Evolutionary conservation across 106 monocot genomes (phyloP).

Genomic region (Acanthochlamys bracteata): DNA sequence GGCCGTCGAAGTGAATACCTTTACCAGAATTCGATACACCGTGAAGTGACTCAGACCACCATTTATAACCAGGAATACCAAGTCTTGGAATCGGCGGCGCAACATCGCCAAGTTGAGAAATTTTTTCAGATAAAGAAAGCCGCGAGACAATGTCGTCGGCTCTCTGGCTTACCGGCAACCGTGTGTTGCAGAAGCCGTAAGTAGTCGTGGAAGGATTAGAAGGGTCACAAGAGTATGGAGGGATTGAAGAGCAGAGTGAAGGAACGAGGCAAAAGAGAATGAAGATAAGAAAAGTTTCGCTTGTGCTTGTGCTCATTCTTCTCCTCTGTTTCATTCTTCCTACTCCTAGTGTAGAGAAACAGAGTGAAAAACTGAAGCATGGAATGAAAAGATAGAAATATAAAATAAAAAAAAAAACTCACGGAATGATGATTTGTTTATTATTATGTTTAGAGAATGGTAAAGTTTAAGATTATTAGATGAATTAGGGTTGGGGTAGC

Average conservation of each 20-base stretch:
- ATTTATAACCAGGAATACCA: conserved; percentile 64
- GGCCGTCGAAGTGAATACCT: conserved; percentile 57
- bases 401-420: too few species aligned
- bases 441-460: too few species aligned
- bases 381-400: too few species aligned
- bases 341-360: too few species aligned
- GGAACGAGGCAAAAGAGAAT: conserved; percentile 7
- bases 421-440: too few species aligned
- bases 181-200: conserved; percentile 42
- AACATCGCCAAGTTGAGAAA: conserved; percentile 69
- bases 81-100: conserved; percentile 64
- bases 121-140: conserved; percentile 72
- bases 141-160: conserved; percentile 50
- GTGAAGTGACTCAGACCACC: conserved; percentile 98
- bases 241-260: conserved; percentile 2
- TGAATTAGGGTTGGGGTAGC: too few species aligned
- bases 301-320: neutral
- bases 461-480: too few species aligned
- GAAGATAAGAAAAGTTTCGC: too few species aligned
- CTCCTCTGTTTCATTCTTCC: neutral
- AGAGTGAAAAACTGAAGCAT: too few species aligned
- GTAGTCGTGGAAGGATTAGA: conserved; percentile 15
- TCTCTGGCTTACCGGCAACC: conserved; percentile 30
- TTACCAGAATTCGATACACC: conserved; percentile 56
- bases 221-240: conserved; percentile 62